Conservation (phyloP, 169 alveolate species). For the Amoebophrya sp. region DNA sequence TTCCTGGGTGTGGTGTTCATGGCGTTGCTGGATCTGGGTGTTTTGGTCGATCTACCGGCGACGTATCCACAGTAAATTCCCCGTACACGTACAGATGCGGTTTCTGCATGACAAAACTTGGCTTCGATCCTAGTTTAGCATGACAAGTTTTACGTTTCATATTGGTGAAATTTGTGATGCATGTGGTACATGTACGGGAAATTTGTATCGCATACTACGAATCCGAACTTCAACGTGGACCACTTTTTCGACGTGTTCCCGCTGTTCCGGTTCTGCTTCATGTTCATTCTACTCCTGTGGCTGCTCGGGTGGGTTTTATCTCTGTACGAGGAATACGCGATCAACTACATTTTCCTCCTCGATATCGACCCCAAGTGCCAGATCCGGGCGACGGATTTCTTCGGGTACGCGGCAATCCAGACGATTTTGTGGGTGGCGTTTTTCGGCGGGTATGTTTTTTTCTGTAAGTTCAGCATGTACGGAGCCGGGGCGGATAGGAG, state of each 20-base stretch:
- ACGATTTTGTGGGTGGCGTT: constrained; percentile 52
- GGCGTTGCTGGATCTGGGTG: neutral
- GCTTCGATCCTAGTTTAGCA: no score
- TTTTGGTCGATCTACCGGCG: neutral
- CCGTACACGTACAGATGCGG: no score
- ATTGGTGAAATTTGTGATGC: no score
- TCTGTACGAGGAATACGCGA: neutral
- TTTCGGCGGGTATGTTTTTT: constrained; percentile 50
- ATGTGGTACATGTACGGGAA: no score
- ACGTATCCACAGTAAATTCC: no score
- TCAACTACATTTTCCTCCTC: constrained; percentile 48
- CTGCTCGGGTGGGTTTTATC: neutral
- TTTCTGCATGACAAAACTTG: no score
- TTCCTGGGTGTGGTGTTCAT: neutral
- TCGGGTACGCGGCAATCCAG: constrained; percentile 58
- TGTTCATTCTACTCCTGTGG: neutral
- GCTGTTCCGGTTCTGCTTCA: neutral
- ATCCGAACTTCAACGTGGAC: neutral
- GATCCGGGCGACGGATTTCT: constrained; percentile 54
- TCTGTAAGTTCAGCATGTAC: neutral
- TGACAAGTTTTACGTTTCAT: no score
- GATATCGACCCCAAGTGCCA: constrained; percentile 60
- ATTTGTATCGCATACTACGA: no score
- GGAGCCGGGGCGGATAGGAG: neutral
- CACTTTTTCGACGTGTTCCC: constrained; percentile 9